Conservation (phyloP, 495 filamentous ascomycete genomes). For the Lepraria neglecta region DNA sequence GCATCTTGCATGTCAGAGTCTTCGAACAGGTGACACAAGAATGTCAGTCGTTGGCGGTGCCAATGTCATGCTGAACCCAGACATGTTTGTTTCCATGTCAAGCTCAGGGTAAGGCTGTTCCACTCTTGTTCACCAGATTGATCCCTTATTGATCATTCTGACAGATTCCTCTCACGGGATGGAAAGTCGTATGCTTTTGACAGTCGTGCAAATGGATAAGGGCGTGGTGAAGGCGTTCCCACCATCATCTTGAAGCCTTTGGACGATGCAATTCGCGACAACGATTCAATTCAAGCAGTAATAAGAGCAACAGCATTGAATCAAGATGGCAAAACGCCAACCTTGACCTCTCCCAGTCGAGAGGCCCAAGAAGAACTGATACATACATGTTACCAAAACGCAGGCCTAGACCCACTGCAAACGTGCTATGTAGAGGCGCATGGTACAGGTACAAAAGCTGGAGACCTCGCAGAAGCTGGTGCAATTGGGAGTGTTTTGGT, state of each 20-base stretch:
- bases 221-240: slow-evolving; percentile 33
- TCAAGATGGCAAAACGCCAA: slow-evolving; percentile 33
- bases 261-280: slow-evolving; percentile 14
- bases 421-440: slow-evolving; percentile 46
- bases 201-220: slow-evolving; percentile 32
- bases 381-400: slow-evolving; percentile 34
- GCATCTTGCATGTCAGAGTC: slow-evolving; percentile 31
- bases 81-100: slow-evolving; percentile 25
- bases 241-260: slow-evolving; percentile 29
- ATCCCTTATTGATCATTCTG: too few relatives aligned
- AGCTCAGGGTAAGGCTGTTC: too few relatives aligned
- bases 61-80: slow-evolving; percentile 26
- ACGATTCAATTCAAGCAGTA: slow-evolving; percentile 27
- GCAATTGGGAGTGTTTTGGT: slow-evolving; percentile 32
- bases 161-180: too few relatives aligned
- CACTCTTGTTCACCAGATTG: background rate
- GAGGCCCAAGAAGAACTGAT: slow-evolving; percentile 38
- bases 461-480: slow-evolving; percentile 43
- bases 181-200: slow-evolving; percentile 25
- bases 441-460: slow-evolving; percentile 45
- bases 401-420: slow-evolving; percentile 31
- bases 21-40: slow-evolving; percentile 29
- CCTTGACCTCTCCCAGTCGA: slow-evolving; percentile 37
- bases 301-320: slow-evolving; percentile 29
- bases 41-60: slow-evolving; percentile 36